Percentiles rank a stretch among this genome's conserved stretches.
phyloP scores from a whole-genome alignment of 257 asterid species.

The Solanum tacnaense region DNA sequence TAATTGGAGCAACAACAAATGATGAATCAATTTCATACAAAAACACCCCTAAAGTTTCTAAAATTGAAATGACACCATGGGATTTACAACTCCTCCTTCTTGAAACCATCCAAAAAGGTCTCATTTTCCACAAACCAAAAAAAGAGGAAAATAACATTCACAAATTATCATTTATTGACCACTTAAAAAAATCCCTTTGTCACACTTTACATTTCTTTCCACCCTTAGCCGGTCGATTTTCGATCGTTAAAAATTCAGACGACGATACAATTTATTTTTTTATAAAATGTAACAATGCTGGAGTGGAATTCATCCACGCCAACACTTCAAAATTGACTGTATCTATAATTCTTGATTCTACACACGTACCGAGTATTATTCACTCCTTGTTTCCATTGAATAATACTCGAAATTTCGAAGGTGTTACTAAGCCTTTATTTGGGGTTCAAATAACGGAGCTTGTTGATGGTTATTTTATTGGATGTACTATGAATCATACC shows the following conservation, averaged over 20 bases:
- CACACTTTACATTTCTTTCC: slow-evolving; percentile 29
- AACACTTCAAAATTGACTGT: neutral
- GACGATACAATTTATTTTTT: neutral
- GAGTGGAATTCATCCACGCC: neutral
- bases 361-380: neutral
- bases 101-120: slow-evolving; percentile 5
- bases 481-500: slow-evolving; percentile 24
- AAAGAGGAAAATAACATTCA: rapidly evolving
- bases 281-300: neutral
- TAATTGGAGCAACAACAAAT: neutral
- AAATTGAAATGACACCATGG: slow-evolving; percentile 15
- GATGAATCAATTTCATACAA: neutral
- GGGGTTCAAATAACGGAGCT: slow-evolving; percentile 32
- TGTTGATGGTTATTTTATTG: slow-evolving; percentile 28
- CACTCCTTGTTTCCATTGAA: neutral
- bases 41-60: neutral
- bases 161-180: neutral
- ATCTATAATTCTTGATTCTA: neutral
- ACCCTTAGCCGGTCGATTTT: slow-evolving; percentile 39
- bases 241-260: neutral
- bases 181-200: slow-evolving; percentile 4
- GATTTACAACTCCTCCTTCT: slow-evolving; percentile 1
- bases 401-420: slow-evolving; percentile 4
- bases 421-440: slow-evolving; percentile 18
- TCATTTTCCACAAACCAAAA: slow-evolving; percentile 5